A percentile compares a stretch with the other conserved stretches of the same genome.
These are phyloP conservation scores for Batrachochytrium dendrobatidis DNA, from an alignment of 371 early-diverging fungal species.

Conservation along the genomic window DNA sequence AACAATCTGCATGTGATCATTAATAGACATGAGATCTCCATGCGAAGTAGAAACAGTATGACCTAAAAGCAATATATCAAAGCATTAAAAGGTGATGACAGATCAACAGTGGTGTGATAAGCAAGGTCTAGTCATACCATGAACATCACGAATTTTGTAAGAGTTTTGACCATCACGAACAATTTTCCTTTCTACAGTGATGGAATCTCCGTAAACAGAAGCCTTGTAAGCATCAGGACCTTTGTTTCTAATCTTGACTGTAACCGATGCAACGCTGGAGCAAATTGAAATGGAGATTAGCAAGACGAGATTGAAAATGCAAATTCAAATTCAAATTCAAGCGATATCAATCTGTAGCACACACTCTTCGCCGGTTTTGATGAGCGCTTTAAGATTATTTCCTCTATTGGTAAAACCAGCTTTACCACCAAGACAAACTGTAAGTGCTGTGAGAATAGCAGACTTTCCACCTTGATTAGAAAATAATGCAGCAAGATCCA, in stretches of 20 bases:
- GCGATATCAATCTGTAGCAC: neutral
- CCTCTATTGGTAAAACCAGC: slow-evolving; percentile 83
- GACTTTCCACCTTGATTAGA: slow-evolving; percentile 67
- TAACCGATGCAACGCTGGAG: slow-evolving; percentile 53
- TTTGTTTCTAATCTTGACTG: slow-evolving; percentile 68
- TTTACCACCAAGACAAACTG: slow-evolving; percentile 84
- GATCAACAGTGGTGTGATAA: neutral
- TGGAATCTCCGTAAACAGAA: slow-evolving; percentile 69
- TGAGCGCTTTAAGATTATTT: slow-evolving; percentile 62
- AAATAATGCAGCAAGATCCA: neutral
- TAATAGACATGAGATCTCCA: slow-evolving; percentile 73
- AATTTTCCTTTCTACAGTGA: slow-evolving; percentile 78
- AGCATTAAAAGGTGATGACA: neutral
- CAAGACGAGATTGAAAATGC: neutral
- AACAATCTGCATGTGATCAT: slow-evolving; percentile 83
- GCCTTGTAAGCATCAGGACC: slow-evolving; percentile 76
- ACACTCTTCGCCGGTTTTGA: slow-evolving; percentile 69
- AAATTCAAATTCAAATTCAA: neutral
- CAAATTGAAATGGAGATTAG: neutral
- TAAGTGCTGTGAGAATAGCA: slow-evolving; percentile 87
- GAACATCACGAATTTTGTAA: slow-evolving; percentile 67
- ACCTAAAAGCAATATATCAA: slow-evolving; percentile 3
- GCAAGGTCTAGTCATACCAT: slow-evolving; percentile 37
- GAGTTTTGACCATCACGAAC: slow-evolving; percentile 52
- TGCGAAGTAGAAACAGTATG: slow-evolving; percentile 56